Evolutionary conservation across 2,329 filamentous ascomycete species (phyloP), one percentile per base, ranked within the genome.

Genomic region (Furcasterigmium sp.): DNA sequence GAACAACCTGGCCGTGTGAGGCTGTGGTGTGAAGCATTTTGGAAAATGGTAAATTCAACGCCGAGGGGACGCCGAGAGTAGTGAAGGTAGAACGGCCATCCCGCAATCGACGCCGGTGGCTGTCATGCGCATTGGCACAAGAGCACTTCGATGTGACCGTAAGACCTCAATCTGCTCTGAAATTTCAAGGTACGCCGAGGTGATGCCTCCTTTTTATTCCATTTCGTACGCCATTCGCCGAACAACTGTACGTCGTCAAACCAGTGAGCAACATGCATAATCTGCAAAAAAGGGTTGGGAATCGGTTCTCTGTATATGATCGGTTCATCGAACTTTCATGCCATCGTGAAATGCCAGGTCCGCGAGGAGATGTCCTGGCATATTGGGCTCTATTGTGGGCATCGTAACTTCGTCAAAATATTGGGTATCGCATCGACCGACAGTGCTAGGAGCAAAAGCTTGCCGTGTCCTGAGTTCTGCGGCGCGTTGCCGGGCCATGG

Each of bases 151-250:
- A 11, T 7, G 11, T 26, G 23, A 26, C 7, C 23, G 11, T 11
- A 26, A 26, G 23, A 7, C 23, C 11, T 7, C 23, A 11, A 7
- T 11, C 23, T 26, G 23, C 23, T 11, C 23, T 26, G 32, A 23
- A 29, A 28, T 40, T 25, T 28, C 17, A 40, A 40, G 26, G 15
- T 29, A 30, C 38, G 38, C 38, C 38, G 19, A 26, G 25, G 39
- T 35, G 17, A 41, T 41, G 39, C 30, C 39, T 41, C 18, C 39
- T 40, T 18, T n/a, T 41, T 37, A 29, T 37, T 34, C 42, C 29
- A 18, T 49, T 47, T 49, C 44, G 46, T 50, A 44, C 48, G 48
- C 48, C 48, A 42, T 50, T 50, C 48, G 46, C 48, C 48, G 43
- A 37, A 45, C 39, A 42, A 47, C 41, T 41, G 23, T 18, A 17